Conservation (phyloP, 192 early-diverging fungal species). For the Umbelopsis ramanniana region DNA sequence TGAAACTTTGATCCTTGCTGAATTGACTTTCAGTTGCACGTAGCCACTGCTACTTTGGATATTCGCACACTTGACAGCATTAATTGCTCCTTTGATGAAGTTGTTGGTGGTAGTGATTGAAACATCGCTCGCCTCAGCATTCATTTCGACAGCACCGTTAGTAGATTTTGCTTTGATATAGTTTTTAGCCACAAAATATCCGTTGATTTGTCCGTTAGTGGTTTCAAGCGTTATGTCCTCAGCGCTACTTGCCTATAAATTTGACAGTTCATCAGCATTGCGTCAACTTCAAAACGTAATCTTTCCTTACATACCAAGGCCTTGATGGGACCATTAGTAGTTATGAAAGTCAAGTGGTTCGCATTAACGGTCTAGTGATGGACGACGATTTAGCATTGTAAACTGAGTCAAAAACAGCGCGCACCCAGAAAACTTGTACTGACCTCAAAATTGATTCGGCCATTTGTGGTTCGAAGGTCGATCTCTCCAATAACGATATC, state of each 20-base stretch:
- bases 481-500: background rate
- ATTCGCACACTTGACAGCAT: background rate
- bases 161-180: background rate
- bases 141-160: background rate
- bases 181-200: background rate
- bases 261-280: background rate
- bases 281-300: background rate
- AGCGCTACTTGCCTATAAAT: background rate
- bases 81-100: background rate
- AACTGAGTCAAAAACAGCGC: background rate
- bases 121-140: background rate
- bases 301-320: background rate
- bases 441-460: background rate
- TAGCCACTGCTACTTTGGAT: background rate
- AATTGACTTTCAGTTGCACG: background rate
- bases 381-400: background rate
- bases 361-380: background rate
- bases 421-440: background rate
- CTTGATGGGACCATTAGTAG: background rate
- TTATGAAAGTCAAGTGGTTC: background rate
- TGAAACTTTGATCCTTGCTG: background rate
- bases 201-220: background rate
- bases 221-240: background rate
- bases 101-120: background rate
- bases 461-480: constrained; percentile 6